Conservation (phyloP, 345 rosid genomes). For the Trapa bicornis region DNA sequence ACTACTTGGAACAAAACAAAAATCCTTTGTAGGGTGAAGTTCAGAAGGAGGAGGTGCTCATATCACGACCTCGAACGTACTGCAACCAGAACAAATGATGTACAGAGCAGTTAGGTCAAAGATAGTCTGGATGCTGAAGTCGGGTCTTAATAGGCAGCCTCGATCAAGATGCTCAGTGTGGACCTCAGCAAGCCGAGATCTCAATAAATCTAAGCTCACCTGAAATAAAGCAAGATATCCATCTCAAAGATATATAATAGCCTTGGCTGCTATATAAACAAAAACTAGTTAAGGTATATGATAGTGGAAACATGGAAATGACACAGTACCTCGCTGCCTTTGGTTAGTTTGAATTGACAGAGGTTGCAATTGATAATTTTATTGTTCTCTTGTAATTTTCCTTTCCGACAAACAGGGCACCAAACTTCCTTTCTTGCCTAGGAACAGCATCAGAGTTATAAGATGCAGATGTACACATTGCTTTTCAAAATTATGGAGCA, state of each 20-base stretch:
- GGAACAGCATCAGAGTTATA: constrained; percentile 9
- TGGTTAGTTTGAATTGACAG: constrained; percentile 60
- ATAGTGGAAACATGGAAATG: background rate
- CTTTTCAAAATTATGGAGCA: background rate
- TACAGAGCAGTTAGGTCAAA: constrained; percentile 66
- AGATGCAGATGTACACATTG: background rate
- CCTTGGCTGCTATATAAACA: background rate
- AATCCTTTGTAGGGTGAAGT: background rate
- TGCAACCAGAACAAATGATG: constrained; percentile 55
- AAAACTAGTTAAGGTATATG: background rate
- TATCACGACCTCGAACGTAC: constrained; percentile 49
- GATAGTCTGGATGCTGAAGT: constrained; percentile 33
- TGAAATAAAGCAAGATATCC: constrained; percentile 10
- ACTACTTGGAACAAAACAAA: background rate
- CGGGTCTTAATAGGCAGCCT: constrained; percentile 64
- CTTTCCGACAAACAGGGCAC: constrained; percentile 87
- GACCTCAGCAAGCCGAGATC: constrained; percentile 46
- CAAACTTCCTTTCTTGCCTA: constrained; percentile 46
- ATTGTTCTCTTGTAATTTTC: constrained; percentile 56
- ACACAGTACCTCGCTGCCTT: constrained; percentile 43
- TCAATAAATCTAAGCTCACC: constrained; percentile 44
- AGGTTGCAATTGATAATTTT: constrained; percentile 40
- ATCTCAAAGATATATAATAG: background rate
- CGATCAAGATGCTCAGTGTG: constrained; percentile 57
- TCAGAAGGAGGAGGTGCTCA: constrained; percentile 12